Evolutionary conservation across 139 green algal genomes (phyloP), one percentile per base, ranked within the genome.

Genomic region (Diplosphaera chodatii): DNA sequence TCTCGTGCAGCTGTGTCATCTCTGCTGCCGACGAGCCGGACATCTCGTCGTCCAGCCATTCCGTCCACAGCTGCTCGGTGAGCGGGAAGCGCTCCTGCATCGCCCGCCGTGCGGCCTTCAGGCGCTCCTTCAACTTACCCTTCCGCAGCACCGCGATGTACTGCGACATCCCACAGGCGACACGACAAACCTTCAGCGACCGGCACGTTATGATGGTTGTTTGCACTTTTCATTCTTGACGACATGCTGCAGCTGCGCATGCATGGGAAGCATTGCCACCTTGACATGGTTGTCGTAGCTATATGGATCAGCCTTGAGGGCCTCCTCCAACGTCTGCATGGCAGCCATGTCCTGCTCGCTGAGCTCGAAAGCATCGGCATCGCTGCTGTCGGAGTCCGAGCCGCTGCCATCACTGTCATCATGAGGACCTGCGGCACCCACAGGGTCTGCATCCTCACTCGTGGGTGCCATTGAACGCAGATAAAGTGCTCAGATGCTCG

Each of bases 21-120:
- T 66, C 15, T 13, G 70, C 55, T 0, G 83, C n/a, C 32, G 88
- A 76, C 25, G 83, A 78, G 15, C 78, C 77, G 27, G 59, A 29
- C 1, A 22, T 20, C 75, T 94, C 89, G 67, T 96, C 91, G 8
- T 87, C 81, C 25, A 96, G 67, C 90, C 89, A 96, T 18, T 88
- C 88, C 70, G 90, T 70, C 91, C 91, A 96, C 18, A 95, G 81
- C 31, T 72, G 22, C 68, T 93, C 89, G 33, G 73, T 83, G n/a
- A 96, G 70, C 0, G 91, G 91, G 66, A 93, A 96, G 18, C 63
- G 70, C 1, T 77, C 66, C 5, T 88, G 79, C 77, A 96, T 88
- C 25, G 74, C 70, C 66, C 87, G 68, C 30, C 91, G 74, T 0
- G 87, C 91, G 21, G 76, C 77, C 2, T 73, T 68, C 27, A 93